These are phyloP conservation scores for Recurvomyces mirabilis DNA, from an alignment of 495 filamentous ascomycete species.

Conservation along the genomic window DNA sequence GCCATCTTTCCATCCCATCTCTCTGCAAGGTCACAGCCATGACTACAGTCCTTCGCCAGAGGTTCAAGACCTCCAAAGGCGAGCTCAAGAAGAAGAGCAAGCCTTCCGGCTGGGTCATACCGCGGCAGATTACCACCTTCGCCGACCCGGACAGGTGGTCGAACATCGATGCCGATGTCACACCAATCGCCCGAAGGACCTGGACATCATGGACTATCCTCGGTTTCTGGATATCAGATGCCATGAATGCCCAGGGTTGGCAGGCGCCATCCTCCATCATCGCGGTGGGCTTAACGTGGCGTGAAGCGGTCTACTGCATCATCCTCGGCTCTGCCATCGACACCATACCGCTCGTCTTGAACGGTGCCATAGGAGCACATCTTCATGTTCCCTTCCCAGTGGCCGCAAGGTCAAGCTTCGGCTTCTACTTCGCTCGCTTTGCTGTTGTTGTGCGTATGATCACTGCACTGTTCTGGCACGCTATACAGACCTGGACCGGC, in stretches of 20 bases:
- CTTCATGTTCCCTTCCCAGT: slow-evolving; percentile 47
- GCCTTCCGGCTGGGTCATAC: slow-evolving; percentile 32
- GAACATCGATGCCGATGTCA: slow-evolving; percentile 16
- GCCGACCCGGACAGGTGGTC: slow-evolving; percentile 30
- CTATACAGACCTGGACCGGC: slow-evolving; percentile 57
- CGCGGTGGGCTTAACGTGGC: slow-evolving; percentile 41
- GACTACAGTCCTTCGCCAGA: slow-evolving; percentile 3
- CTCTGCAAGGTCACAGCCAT: slow-evolving; percentile 2
- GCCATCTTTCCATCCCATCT: too few species aligned
- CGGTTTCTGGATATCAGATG: slow-evolving; percentile 14
- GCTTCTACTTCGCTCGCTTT: slow-evolving; percentile 59
- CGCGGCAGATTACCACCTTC: slow-evolving; percentile 29
- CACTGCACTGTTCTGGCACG: slow-evolving; percentile 62
- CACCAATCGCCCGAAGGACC: slow-evolving; percentile 38
- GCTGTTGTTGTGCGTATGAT: slow-evolving; percentile 55
- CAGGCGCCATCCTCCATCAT: slow-evolving; percentile 30
- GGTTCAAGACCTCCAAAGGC: background rate
- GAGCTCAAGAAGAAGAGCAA: slow-evolving; percentile 7
- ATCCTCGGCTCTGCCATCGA: slow-evolving; percentile 8
- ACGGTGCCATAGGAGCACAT: slow-evolving; percentile 35
- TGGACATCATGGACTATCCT: slow-evolving; percentile 28
- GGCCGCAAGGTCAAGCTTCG: slow-evolving; percentile 53
- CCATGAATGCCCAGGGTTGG: slow-evolving; percentile 15
- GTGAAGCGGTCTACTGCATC: slow-evolving; percentile 31
- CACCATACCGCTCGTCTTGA: slow-evolving; percentile 9